phyloP scores from a whole-genome alignment of 2,329 filamentous ascomycete species.

The Fusarium sp. region DNA sequence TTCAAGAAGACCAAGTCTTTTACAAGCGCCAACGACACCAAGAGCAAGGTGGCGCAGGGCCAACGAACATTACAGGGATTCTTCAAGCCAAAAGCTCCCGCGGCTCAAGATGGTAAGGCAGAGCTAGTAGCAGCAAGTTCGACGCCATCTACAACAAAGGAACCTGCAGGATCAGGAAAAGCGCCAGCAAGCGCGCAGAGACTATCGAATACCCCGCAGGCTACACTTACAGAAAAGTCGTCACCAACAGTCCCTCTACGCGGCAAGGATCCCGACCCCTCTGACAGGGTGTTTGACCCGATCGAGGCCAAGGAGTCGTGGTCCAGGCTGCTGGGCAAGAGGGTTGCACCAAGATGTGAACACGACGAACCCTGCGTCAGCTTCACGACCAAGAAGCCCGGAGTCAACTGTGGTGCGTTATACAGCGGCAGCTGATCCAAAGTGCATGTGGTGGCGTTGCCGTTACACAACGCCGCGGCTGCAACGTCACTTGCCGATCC shows the following conservation, averaged over 20 bases:
- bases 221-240: background rate
- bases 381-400: conserved; percentile 87
- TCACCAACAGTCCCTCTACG: background rate
- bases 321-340: conserved; percentile 83
- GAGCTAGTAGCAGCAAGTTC: conserved; percentile 4
- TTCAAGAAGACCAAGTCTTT: conserved; percentile 43
- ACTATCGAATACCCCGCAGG: background rate
- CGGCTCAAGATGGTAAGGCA: conserved; percentile 13
- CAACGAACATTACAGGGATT: conserved; percentile 79
- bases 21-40: conserved; percentile 39
- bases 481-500: background rate
- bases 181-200: background rate
- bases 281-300: conserved; percentile 68
- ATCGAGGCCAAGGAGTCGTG: conserved; percentile 82
- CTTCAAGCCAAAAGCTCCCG: conserved; percentile 66
- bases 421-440: background rate
- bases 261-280: conserved; percentile 17
- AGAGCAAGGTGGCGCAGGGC: conserved; percentile 46
- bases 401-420: conserved; percentile 76
- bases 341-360: conserved; percentile 81
- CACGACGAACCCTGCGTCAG: conserved; percentile 89
- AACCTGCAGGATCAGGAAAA: conserved; percentile 1
- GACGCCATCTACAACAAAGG: conserved; percentile 27
- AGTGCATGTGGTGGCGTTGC: conserved; percentile 16
- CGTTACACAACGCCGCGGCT: conserved; percentile 9